Evolutionary conservation across 768 basidiomycete genomes (phyloP).

Genomic region (Kwoniella sp.): DNA sequence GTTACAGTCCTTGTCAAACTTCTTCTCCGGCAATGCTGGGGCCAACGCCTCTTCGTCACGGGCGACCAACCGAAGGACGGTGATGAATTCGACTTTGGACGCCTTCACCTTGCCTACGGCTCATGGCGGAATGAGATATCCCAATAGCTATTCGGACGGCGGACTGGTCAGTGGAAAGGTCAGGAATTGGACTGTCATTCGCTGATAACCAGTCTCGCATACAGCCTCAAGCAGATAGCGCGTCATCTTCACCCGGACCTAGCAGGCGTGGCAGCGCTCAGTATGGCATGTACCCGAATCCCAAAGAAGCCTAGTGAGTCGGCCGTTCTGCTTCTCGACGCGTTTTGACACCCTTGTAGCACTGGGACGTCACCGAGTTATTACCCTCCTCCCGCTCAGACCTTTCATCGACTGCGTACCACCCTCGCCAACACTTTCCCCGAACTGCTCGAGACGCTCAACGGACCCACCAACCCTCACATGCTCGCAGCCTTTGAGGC

Average conservation of each 20-base stretch:
- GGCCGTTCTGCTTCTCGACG: neutral
- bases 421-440: slow-evolving; percentile 85
- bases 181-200: neutral
- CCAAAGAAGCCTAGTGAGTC: slow-evolving; percentile 31
- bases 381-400: slow-evolving; percentile 75
- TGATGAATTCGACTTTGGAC: slow-evolving; percentile 74
- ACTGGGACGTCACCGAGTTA: slow-evolving; percentile 27
- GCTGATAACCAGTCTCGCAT: neutral
- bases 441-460: slow-evolving; percentile 90
- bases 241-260: slow-evolving; percentile 41
- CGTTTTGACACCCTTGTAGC: neutral
- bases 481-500: slow-evolving; percentile 77
- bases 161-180: slow-evolving; percentile 12
- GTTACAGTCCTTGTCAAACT: slow-evolving; percentile 29
- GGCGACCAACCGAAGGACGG: slow-evolving; percentile 42
- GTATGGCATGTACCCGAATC: slow-evolving; percentile 28
- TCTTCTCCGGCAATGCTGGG: slow-evolving; percentile 21
- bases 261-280: slow-evolving; percentile 25
- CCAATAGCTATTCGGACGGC: slow-evolving; percentile 3
- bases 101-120: slow-evolving; percentile 76
- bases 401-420: slow-evolving; percentile 76
- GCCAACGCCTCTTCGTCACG: slow-evolving; percentile 20
- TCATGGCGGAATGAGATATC: slow-evolving; percentile 11
- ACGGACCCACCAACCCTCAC: slow-evolving; percentile 76
- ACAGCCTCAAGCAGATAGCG: slow-evolving; percentile 23